Percentiles rank a stretch among this genome's conserved stretches.
These are phyloP conservation scores for Schwanniomyces yamadae DNA, from an alignment of 805 yeast species.

Conservation along the genomic window DNA sequence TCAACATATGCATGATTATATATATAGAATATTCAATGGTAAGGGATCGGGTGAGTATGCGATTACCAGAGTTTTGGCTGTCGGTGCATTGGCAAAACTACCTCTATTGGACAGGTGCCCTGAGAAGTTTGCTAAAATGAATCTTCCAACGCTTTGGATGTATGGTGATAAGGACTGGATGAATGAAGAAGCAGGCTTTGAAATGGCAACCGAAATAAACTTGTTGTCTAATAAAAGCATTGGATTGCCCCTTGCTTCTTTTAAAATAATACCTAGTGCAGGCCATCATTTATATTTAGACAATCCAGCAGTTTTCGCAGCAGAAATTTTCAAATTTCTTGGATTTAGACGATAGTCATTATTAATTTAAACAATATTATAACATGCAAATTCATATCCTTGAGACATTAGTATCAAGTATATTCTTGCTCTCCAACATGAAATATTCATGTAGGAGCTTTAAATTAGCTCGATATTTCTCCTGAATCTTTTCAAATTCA, in stretches of 20 bases:
- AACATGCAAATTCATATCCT: not conserved
- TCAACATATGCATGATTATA: slow-evolving; percentile 49
- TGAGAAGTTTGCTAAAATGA: slow-evolving; percentile 35
- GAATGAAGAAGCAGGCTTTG: slow-evolving; percentile 59
- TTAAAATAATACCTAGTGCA: slow-evolving; percentile 37
- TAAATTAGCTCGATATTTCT: slow-evolving; percentile 6
- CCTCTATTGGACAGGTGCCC: slow-evolving; percentile 58
- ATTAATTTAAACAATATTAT: not conserved
- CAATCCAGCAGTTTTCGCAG: slow-evolving; percentile 40
- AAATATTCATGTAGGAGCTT: slow-evolving; percentile 8
- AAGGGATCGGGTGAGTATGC: slow-evolving; percentile 67
- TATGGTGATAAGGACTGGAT: slow-evolving; percentile 75
- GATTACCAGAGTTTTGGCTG: slow-evolving; percentile 56
- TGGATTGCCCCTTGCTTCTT: slow-evolving; percentile 29
- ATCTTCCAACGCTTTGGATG: slow-evolving; percentile 53
- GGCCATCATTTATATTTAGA: slow-evolving; percentile 59
- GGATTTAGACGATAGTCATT: slow-evolving; percentile 12
- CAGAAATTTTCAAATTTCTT: slow-evolving; percentile 33
- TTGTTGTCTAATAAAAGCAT: slow-evolving; percentile 27
- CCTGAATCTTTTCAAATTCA: slow-evolving; percentile 11
- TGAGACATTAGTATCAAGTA: slow-evolving; percentile 3
- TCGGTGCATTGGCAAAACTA: slow-evolving; percentile 56
- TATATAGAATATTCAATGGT: slow-evolving; percentile 51
- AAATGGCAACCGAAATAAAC: slow-evolving; percentile 34
- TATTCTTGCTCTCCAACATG: slow-evolving; percentile 7